Conservation (phyloP, 2,329 filamentous ascomycete genomes). For the Bipolaris oryzae region DNA sequence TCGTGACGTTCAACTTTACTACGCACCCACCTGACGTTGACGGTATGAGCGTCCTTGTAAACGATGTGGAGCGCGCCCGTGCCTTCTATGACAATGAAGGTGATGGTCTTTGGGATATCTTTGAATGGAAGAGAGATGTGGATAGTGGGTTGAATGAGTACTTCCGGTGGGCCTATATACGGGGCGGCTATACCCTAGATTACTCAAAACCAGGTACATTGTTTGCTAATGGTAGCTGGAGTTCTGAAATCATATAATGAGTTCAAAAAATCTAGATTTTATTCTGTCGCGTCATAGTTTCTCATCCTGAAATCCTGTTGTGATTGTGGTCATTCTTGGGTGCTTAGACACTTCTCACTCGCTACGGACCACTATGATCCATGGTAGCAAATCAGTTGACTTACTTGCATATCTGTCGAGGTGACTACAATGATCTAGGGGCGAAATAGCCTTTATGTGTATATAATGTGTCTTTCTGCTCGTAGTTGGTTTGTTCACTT, state of each 20-base stretch:
- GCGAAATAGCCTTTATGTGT: background rate
- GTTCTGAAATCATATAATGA: conserved; percentile 20
- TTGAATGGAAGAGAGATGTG: conserved; percentile 51
- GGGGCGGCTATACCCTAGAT: conserved; percentile 35
- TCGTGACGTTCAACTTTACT: conserved; percentile 63
- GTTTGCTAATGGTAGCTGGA: conserved; percentile 40
- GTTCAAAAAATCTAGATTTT: background rate
- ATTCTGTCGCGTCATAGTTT: background rate
- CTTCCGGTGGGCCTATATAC: conserved; percentile 45
- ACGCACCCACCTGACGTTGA: conserved; percentile 61
- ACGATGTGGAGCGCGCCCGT: conserved; percentile 75
- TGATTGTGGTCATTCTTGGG: background rate
- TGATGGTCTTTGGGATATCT: conserved; percentile 13
- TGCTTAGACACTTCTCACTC: background rate
- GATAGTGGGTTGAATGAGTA: conserved; percentile 38
- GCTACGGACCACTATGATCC: background rate
- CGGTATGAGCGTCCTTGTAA: conserved; percentile 79
- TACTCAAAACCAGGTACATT: conserved; percentile 40
- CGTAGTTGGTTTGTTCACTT: too few relatives aligned
- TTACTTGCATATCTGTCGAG: background rate
- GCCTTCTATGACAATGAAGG: conserved; percentile 31
- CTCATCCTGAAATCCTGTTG: background rate
- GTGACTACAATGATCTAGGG: background rate
- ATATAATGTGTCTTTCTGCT: background rate
- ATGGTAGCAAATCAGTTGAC: conserved; percentile 3